Evolutionary conservation across 495 filamentous ascomycete genomes (phyloP).

Genomic region (Aspergillus hancockii): DNA sequence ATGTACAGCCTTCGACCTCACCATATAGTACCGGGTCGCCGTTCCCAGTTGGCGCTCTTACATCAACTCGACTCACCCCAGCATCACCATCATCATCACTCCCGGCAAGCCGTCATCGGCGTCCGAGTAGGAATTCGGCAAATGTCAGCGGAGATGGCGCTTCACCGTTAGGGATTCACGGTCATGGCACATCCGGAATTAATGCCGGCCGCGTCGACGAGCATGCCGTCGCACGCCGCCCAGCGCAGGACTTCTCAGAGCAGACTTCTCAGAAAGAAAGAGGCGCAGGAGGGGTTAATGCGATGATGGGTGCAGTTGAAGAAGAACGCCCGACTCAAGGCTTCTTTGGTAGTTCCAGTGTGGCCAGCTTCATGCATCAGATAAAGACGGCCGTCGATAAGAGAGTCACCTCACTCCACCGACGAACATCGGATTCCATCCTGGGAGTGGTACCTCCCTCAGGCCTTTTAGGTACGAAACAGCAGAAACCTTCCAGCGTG

Average conservation of each 20-base stretch:
- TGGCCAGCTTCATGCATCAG: constrained; percentile 41
- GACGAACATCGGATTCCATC: constrained; percentile 17
- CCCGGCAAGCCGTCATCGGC: constrained; percentile 3
- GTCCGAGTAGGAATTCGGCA: constrained; percentile 1
- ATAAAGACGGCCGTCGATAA: constrained; percentile 39
- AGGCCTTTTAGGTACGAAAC: constrained; percentile 19
- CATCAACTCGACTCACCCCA: constrained; percentile 2
- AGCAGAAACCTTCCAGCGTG: constrained; percentile 10
- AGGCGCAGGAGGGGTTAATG: constrained; percentile 32
- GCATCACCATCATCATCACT: background rate
- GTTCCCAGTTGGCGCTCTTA: background rate
- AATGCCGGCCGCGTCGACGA: background rate
- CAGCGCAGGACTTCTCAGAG: background rate
- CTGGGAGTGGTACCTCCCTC: constrained; percentile 16
- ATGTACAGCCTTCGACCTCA: background rate
- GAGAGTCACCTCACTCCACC: constrained; percentile 27
- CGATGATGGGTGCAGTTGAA: constrained; percentile 42
- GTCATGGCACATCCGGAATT: constrained; percentile 6
- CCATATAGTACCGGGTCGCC: constrained; percentile 8
- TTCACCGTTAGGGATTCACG: constrained; percentile 11
- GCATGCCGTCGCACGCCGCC: background rate
- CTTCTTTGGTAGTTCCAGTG: constrained; percentile 41
- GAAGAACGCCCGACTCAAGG: constrained; percentile 36
- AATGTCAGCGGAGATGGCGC: constrained; percentile 1
- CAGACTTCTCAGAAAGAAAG: background rate